Evolutionary conservation across 495 filamentous ascomycete species (phyloP), one percentile per base, ranked within the genome.

Genomic region (Alectoria sarmentosa): DNA sequence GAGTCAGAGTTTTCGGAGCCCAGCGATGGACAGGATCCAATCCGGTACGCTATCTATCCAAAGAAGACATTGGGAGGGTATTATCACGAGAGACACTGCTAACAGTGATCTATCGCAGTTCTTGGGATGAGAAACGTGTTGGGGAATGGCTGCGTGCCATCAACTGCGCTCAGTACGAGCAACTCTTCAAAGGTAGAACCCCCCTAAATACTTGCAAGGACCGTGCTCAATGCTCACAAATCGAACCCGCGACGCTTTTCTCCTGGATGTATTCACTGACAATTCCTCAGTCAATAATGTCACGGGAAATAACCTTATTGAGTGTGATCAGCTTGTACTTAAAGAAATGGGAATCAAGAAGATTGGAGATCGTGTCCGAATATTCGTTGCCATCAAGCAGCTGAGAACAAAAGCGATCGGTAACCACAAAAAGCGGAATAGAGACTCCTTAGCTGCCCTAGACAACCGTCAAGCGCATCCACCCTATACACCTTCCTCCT

Each of bases 261-360:
- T 63, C 17, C 4, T n/a, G 10, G 39, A 36, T 9, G 23, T 21
- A 0, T 34, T 34, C 14, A 30, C 52, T 55, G 17, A 55, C 52
- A 21, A 8, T 21, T 19, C 11, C 46, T 21, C 58, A 88, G 86
- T 84, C 64, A 96, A 99, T 71, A 89, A 97, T 72, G 96, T 99
- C 78, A 98, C 91, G 71, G 94, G 94, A 61, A 91, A 95, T 74
- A 96, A 95, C 71, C 79, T 99, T 49, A 82, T 99, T 63, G 94
- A 99, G 76, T 93, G 96, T 75, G 94, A 99, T 73, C 95, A 97
- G 78, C 86, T 89, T 60, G 90, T 94, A 56, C 82, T 99, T 63
- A 95, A 98, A 76, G 94, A 99, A 71, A 92, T 99, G 84, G 94
- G 94, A 34, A 91, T 99, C 67, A 96, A 97, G 68, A 99, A 96